These are phyloP conservation scores for Teunomyces panamensis DNA, from an alignment of 805 yeast genomes.

Conservation along the genomic window DNA sequence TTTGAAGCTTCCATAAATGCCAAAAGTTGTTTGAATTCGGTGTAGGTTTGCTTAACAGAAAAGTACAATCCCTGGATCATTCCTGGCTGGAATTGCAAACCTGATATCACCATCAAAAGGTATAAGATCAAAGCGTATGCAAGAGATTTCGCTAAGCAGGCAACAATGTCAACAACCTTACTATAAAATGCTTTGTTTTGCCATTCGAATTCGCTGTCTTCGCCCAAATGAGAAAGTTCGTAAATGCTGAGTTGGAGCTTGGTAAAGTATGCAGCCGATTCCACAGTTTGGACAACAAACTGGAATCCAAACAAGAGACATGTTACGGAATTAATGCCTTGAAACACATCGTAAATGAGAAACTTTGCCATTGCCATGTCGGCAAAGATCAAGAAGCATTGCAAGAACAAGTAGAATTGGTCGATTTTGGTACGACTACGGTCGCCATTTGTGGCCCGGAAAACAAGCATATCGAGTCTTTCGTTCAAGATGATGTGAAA, in stretches of 20 bases:
- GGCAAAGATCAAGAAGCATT: constrained; percentile 42
- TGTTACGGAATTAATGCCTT: constrained; percentile 49
- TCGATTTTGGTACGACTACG: constrained; percentile 7
- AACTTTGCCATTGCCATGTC: constrained; percentile 54
- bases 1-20: constrained; percentile 54
- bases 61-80: constrained; percentile 44
- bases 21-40: constrained; percentile 42
- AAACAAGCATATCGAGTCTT: constrained; percentile 42
- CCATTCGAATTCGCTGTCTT: constrained; percentile 59
- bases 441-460: constrained; percentile 24
- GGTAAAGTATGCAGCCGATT: constrained; percentile 43
- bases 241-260: constrained; percentile 50
- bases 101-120: constrained; percentile 31
- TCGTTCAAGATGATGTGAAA: constrained; percentile 74
- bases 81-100: constrained; percentile 32
- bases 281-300: constrained; percentile 61
- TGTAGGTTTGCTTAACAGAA: constrained; percentile 30
- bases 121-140: constrained; percentile 33
- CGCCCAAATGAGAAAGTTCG: constrained; percentile 47
- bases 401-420: constrained; percentile 33
- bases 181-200: constrained; percentile 62
- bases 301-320: constrained; percentile 74
- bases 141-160: constrained; percentile 38
- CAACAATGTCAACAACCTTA: constrained; percentile 53
- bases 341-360: constrained; percentile 56